Evolutionary conservation across 768 basidiomycete genomes (phyloP).

Genomic region (Amylocystis lapponica): DNA sequence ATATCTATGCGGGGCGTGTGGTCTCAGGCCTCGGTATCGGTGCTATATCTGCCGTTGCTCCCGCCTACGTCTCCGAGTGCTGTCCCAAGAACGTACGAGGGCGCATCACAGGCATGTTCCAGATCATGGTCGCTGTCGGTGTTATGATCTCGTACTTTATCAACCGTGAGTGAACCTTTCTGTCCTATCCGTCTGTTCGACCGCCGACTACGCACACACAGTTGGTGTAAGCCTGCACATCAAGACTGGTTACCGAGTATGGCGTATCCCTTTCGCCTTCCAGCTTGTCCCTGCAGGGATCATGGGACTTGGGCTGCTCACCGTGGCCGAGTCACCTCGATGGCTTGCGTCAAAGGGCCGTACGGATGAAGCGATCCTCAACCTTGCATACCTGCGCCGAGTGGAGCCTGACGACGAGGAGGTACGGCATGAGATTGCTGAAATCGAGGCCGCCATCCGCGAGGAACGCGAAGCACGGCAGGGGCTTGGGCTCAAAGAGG

Average conservation of each 20-base stretch:
- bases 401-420: constrained; percentile 34
- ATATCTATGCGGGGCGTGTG: constrained; percentile 79
- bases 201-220: constrained; percentile 19
- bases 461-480: constrained; percentile 64
- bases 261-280: constrained; percentile 70
- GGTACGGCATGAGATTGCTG: constrained; percentile 59
- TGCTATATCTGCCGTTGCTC: constrained; percentile 77
- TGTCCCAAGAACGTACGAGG: constrained; percentile 84
- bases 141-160: constrained; percentile 85
- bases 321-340: constrained; percentile 73
- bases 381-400: constrained; percentile 61
- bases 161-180: constrained; percentile 47
- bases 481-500: constrained; percentile 61
- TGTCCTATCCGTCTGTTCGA: constrained; percentile 1
- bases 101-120: constrained; percentile 80
- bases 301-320: constrained; percentile 60
- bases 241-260: constrained; percentile 40
- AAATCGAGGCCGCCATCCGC: constrained; percentile 74
- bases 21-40: constrained; percentile 79
- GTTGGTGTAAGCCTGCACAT: constrained; percentile 58
- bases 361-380: constrained; percentile 44
- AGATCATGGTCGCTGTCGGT: constrained; percentile 80
- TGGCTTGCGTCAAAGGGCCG: constrained; percentile 66
- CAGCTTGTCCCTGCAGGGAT: constrained; percentile 73
- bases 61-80: constrained; percentile 84